phyloP scores from a whole-genome alignment of 2,329 filamentous ascomycete genomes.

The Blumeria graminis region DNA sequence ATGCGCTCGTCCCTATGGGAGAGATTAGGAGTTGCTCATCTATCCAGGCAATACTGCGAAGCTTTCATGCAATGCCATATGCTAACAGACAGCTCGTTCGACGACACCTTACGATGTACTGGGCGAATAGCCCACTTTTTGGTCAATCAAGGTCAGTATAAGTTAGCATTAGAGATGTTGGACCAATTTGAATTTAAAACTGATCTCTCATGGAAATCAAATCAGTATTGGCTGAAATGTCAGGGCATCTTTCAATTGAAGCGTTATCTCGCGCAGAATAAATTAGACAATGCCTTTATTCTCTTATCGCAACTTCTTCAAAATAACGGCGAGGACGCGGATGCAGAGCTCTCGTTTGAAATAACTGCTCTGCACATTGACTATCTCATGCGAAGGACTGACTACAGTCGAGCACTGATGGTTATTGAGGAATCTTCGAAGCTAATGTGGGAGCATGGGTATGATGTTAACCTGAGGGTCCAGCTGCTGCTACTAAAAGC shows the following conservation, averaged over 20 bases:
- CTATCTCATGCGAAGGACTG: conserved; percentile 26
- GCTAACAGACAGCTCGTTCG: conserved; percentile 31
- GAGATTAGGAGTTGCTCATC: conserved; percentile 37
- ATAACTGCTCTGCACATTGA: conserved; percentile 36
- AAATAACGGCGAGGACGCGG: conserved; percentile 18
- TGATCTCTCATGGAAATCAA: conserved; percentile 50
- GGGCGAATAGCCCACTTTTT: conserved; percentile 47
- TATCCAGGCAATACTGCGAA: conserved; percentile 39
- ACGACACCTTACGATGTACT: conserved; percentile 54
- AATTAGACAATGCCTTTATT: conserved; percentile 29
- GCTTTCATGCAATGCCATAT: conserved; percentile 53
- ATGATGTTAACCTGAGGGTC: conserved; percentile 36
- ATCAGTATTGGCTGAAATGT: conserved; percentile 48
- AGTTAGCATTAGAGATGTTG: conserved; percentile 37
- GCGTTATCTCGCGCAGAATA: conserved; percentile 31
- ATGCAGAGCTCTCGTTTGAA: conserved; percentile 34
- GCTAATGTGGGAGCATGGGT: conserved; percentile 26
- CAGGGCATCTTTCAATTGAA: conserved; percentile 40
- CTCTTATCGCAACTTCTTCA: conserved; percentile 30
- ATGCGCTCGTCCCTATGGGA: conserved; percentile 52
- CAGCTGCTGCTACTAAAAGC: conserved; percentile 38
- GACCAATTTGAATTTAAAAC: conserved; percentile 34
- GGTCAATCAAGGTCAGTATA: conserved; percentile 43
- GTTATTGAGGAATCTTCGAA: conserved; percentile 27
- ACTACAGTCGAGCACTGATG: conserved; percentile 27